Evolutionary conservation across 1,284 basidiomycete species (phyloP), one percentile per base, ranked within the genome.

Genomic region (Malassezia globosa): DNA sequence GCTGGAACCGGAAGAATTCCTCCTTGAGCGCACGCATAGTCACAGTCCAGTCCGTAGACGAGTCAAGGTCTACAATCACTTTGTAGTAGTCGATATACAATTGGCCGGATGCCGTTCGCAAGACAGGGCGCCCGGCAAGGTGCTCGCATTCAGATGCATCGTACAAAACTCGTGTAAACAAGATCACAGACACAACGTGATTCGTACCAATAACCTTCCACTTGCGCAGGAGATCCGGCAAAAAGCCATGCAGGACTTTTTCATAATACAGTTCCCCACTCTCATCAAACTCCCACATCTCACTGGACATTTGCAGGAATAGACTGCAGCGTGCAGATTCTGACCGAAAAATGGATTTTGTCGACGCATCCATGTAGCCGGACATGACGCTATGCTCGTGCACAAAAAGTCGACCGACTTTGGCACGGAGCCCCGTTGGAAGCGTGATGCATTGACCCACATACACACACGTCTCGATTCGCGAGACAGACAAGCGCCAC

Each of bases 221-320:
- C 3, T 54, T 54, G 54, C 48, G 56, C 6, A 65, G 53, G 11
- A 72, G 56, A 22, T 68, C 66, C 1, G 69, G 68, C 10, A 69
- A 56, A 50, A 68, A 72, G 69, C 76, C 74, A 60, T 94, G 87
- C 1, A 95, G 82, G 24, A 94, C 85, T 74, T 97, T 96, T 72
- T 96, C 92, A 64, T 87, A 87, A 73, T 86, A 94, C 38, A 72
- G 64, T 46, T 72, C 72, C 18, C 94, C 94, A 60, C 96, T 92
- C 43, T 87, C 88, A 47, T 90, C 82, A 70, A 97, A 99, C 60
- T 94, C 85, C 87, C 88, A 97, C 54, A 95, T 81, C 71, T 99
- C 94, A 44, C 82, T 80, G 64, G 87, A 90, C 13, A 99, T 83
- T 76, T 96, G 90, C 45, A 99, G 86, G 72, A 95, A 94, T 45